Evolutionary conservation across 116 monocot species (phyloP).

Genomic region (Posidonia oceanica): DNA sequence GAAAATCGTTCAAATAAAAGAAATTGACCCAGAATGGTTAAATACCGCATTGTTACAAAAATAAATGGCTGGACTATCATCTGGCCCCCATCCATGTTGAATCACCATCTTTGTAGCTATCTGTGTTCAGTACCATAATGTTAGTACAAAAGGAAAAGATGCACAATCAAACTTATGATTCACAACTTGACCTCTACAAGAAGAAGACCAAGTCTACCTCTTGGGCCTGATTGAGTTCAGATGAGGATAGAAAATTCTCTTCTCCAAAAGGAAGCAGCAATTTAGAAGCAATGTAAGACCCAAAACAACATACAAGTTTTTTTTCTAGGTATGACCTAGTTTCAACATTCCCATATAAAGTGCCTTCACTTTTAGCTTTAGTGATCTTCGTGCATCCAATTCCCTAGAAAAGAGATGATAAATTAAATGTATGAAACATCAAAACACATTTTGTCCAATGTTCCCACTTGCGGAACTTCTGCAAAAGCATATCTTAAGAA

Average conservation of each 20-base stretch:
- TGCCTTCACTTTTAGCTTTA: slow-evolving; percentile 50
- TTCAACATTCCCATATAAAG: slow-evolving; percentile 65
- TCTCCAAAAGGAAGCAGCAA: slow-evolving; percentile 78
- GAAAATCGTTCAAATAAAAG: not conserved
- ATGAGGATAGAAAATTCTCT: slow-evolving; percentile 70
- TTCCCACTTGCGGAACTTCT: too few species aligned
- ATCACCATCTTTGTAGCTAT: slow-evolving; percentile 93
- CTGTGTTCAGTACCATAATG: slow-evolving; percentile 21
- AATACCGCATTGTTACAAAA: slow-evolving; percentile 60
- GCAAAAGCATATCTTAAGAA: too few species aligned
- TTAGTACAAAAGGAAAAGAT: not conserved
- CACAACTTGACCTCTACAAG: not conserved
- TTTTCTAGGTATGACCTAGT: slow-evolving; percentile 83
- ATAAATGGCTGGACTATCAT: slow-evolving; percentile 81
- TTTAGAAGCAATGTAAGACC: slow-evolving; percentile 62
- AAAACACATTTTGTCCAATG: not conserved
- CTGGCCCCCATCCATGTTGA: slow-evolving; percentile 95
- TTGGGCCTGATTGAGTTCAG: slow-evolving; percentile 72
- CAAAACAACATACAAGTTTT: slow-evolving; percentile 83
- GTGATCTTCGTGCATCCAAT: slow-evolving; percentile 90
- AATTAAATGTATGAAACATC: not conserved
- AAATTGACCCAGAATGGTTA: not conserved
- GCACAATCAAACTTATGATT: not conserved
- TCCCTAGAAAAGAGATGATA: slow-evolving; percentile 29
- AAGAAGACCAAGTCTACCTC: slow-evolving; percentile 37